Conservation (phyloP, 2,329 filamentous ascomycete species). For the Alternaria incomplexa region DNA sequence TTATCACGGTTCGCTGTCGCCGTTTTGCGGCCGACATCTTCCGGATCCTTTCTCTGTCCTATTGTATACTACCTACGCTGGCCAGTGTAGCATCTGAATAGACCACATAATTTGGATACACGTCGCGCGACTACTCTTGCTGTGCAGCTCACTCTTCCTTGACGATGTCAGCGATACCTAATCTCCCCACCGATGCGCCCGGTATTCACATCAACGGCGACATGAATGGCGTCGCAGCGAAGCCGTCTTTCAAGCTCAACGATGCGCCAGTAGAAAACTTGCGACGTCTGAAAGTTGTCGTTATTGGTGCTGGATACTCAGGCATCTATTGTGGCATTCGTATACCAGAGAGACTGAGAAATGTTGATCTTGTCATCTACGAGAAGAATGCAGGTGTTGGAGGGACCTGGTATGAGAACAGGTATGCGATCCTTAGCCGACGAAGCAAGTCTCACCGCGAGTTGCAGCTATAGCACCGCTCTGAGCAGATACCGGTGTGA, state of each 20-base stretch:
- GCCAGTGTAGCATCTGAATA: slow-evolving; percentile 11
- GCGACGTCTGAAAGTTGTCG: slow-evolving; percentile 51
- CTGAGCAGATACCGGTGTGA: too few species aligned
- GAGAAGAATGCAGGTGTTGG: slow-evolving; percentile 53
- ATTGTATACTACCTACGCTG: slow-evolving; percentile 17
- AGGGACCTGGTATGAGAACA: slow-evolving; percentile 50
- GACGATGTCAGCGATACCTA: slow-evolving; percentile 41
- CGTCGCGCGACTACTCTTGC: not conserved
- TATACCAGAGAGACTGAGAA: slow-evolving; percentile 50
- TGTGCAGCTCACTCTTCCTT: not conserved
- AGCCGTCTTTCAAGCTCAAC: slow-evolving; percentile 37
- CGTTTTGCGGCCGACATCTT: not conserved
- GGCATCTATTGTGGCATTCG: slow-evolving; percentile 54
- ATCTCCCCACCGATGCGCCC: slow-evolving; percentile 30
- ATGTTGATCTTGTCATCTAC: slow-evolving; percentile 51
- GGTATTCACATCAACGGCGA: too few species aligned
- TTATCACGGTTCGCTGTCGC: slow-evolving; percentile 4
- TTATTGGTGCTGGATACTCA: slow-evolving; percentile 54
- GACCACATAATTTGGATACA: slow-evolving; percentile 10
- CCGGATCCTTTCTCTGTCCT: slow-evolving; percentile 5
- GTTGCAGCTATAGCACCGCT: too few species aligned
- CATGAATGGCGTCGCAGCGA: too few species aligned
- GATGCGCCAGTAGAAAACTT: slow-evolving; percentile 52
- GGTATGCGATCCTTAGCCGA: too few species aligned
- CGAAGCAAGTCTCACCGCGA: too few species aligned